Conservation (phyloP, 1,284 basidiomycete species). For the Caloboletus firmus region DNA sequence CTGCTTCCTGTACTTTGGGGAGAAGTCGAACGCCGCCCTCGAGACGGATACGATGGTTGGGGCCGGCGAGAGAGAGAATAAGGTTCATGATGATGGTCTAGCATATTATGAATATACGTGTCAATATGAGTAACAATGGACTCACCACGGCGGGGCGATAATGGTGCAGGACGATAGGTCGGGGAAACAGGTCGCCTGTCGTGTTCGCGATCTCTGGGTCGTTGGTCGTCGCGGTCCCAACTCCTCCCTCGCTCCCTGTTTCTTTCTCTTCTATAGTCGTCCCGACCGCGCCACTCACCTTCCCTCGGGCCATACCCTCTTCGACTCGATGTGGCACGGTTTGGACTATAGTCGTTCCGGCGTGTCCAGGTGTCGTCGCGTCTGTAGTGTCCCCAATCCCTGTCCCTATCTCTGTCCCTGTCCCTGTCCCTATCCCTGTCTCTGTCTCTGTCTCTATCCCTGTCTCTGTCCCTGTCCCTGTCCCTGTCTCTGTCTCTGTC, state of each 20-base stretch:
- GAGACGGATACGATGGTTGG: constrained; percentile 12
- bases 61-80: constrained; percentile 18
- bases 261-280: constrained; percentile 31
- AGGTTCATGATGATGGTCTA: constrained; percentile 16
- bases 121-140: neutral
- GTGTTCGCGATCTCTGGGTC: constrained; percentile 21
- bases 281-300: constrained; percentile 23
- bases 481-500: constrained; percentile 6
- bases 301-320: constrained; percentile 19
- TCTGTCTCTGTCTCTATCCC: neutral
- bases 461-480: too few species aligned
- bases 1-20: constrained; percentile 23
- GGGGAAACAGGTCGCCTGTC: constrained; percentile 24
- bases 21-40: constrained; percentile 27
- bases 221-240: constrained; percentile 26
- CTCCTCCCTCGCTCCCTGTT: constrained; percentile 27
- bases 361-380: constrained; percentile 20
- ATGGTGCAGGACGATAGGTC: constrained; percentile 16
- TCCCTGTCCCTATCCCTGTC: neutral
- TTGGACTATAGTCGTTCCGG: constrained; percentile 22
- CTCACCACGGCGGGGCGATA: constrained; percentile 32
- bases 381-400: constrained; percentile 23
- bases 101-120: neutral
- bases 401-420: neutral
- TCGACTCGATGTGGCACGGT: constrained; percentile 12